Evolutionary conservation across 805 yeast genomes (phyloP), one percentile per base, ranked within the genome.

Genomic region (Ogataea saltuana): DNA sequence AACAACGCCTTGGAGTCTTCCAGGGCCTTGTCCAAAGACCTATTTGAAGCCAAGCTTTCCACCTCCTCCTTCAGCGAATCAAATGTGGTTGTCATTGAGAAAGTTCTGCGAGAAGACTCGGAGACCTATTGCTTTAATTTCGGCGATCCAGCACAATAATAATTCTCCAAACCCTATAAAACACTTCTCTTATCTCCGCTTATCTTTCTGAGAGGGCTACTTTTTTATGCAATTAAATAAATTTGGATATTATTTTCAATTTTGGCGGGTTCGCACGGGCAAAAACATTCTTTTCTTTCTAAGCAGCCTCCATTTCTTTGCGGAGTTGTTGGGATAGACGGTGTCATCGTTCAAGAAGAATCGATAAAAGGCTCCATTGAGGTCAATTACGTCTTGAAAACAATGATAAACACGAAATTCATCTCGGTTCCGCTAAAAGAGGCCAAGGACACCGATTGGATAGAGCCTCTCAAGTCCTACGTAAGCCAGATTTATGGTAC

Each of bases 371-470:
- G n/a, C n/a, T n/a, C n/a, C n/a, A n/a, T n/a, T n/a, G n/a, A n/a
- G n/a, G n/a, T n/a, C 28, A 25, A 25, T 25, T 25, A 12, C 28
- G n/a, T 13, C 16, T 12, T 44, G 37, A 33, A 8, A 23, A 18
- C 20, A 12, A 32, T 22, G 30, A 51, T 55, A 58, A 47, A 50
- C 16, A 50, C 64, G 4, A 58, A 57, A 12, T 56, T 65, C 15
- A 52, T 63, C 6, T 34, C 59, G 2, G 39, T 65, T 12, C 65
- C 69, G 2, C 23, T 54, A 19, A 78, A 77, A 53, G 64, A 65
- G 22, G 76, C 88, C 0, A 78, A 74, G 22, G 80, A 72, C 12
- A 65, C 79, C 46, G 85, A 82, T 59, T 88, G 95, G 95, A 49
- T 65, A 0, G 64, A 71, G 13, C 83, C 89, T 0, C 64, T 88